Conservation (phyloP, 331 rosid genomes). For the Dryas integrifolia region DNA sequence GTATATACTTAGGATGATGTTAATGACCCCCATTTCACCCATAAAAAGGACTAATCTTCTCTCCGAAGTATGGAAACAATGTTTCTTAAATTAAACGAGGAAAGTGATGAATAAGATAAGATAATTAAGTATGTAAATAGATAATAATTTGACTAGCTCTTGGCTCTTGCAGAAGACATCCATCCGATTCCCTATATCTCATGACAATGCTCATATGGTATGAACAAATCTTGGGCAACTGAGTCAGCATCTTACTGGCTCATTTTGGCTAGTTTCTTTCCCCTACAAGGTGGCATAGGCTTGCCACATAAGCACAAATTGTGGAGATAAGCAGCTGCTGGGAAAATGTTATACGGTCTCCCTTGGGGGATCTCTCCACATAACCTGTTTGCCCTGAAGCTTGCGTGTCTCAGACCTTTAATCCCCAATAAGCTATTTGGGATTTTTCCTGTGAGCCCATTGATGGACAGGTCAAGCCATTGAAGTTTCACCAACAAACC, state of each 20-base stretch:
- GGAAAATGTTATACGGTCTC: conserved; percentile 77
- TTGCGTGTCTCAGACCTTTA: conserved; percentile 59
- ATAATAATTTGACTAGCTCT: background rate
- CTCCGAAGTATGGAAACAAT: background rate
- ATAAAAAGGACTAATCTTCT: background rate
- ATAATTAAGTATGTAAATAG: background rate
- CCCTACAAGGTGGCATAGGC: conserved; percentile 80
- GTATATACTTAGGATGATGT: background rate
- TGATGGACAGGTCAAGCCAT: conserved; percentile 89
- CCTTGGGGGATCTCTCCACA: conserved; percentile 95
- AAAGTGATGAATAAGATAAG: background rate
- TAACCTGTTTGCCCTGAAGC: conserved; percentile 80
- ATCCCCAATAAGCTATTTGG: conserved; percentile 74
- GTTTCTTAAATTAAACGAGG: background rate
- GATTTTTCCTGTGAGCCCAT: conserved; percentile 66
- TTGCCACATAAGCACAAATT: conserved; percentile 86
- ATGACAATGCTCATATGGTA: background rate
- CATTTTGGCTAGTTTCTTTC: conserved; percentile 28
- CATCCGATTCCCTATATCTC: background rate
- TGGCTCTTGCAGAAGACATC: background rate
- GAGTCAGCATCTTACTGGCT: conserved; percentile 68
- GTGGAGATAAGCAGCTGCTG: conserved; percentile 75
- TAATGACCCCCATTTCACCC: too few relatives aligned
- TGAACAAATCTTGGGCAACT: background rate
- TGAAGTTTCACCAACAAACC: conserved; percentile 59